Percentiles rank a stretch among this genome's conserved stretches.
phyloP scores from a whole-genome alignment of 345 rosid species.

The Dimocarpus longan region DNA sequence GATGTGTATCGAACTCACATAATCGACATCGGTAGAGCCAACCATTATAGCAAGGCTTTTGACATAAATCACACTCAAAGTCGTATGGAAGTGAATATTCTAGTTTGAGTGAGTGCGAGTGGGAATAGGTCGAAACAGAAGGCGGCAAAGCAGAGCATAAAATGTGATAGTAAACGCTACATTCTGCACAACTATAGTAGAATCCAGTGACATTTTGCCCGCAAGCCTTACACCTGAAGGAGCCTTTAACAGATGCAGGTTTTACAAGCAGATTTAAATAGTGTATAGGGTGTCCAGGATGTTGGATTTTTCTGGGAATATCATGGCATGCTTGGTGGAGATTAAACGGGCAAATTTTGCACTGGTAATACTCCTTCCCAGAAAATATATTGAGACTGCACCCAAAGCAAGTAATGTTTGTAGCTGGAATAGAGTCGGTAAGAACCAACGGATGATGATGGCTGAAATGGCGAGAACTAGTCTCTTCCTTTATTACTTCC shows the following conservation, averaged over 20 bases:
- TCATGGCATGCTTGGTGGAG: conserved; percentile 47
- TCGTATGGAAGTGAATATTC: conserved; percentile 49
- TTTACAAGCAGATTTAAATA: conserved; percentile 30
- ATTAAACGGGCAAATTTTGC: conserved; percentile 44
- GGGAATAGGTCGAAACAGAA: conserved; percentile 34
- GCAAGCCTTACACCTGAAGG: conserved; percentile 47
- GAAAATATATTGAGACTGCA: conserved; percentile 38
- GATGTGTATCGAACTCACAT: conserved; percentile 60
- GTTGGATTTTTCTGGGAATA: conserved; percentile 42
- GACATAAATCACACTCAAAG: conserved; percentile 51
- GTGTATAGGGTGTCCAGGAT: conserved; percentile 46
- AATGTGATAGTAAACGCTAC: conserved; percentile 38
- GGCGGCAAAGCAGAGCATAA: conserved; percentile 51
- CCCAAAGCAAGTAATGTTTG: conserved; percentile 26
- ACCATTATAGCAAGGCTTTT: conserved; percentile 31
- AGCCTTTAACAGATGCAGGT: conserved; percentile 17
- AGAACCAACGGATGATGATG: conserved; percentile 43
- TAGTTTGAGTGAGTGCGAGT: conserved; percentile 51
- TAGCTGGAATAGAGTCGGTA: neutral
- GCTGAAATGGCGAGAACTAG: conserved; percentile 41
- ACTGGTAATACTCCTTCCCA: conserved; percentile 39
- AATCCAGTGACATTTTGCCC: conserved; percentile 38
- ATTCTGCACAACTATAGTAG: conserved; percentile 42
- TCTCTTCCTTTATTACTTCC: conserved; percentile 9
- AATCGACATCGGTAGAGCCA: conserved; percentile 57